Base-by-base conservation (phyloP, 345 rosid genomes). In the Moricandia arvensis region DNA sequence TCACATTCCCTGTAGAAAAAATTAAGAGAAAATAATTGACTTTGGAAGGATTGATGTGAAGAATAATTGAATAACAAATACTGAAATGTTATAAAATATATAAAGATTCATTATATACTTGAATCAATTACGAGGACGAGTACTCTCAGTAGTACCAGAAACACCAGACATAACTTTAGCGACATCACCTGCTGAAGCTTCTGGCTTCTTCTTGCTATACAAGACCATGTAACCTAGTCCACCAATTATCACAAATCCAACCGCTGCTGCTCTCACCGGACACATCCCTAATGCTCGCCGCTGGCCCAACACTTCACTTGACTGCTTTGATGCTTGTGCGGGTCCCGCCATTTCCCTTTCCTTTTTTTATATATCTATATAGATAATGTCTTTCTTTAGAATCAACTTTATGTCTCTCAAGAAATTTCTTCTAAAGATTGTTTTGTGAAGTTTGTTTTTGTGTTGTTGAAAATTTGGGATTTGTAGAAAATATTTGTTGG, bases 161-260 rank as follows among this genome's bases (percentile, higher is more conserved):
- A 85, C 80, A 1, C 89, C 89, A 16, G 83, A 43, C 0, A 85
- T 34, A 72, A 86, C 97, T 72, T 83, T 89, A 45, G 93, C 97
- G 3, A 88, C 93, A 0, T 90, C 98, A 10, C 81, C 45, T 0
- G 93, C 97, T 0, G 90, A 71, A 27, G 83, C 77, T 75, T 80
- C 83, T 12, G 80, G 83, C 17, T 80, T 80, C 74, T 80, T 80
- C 55, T 80, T 87, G 73, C 87, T 61, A 47, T 77, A 88, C 73
- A 89, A 66, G 9, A 84, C 87, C 0, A 80, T 43, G 80, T 82
- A 93, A 1, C 89, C 95, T 18, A 88, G 17, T 13, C 82, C 59
- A 35, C 81, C 84, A 0, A 76, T 80, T 21, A 79, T n/a, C 1
- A 75, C 85, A 15, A 63, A 11, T 24, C 90, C 91, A 4, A 77